Evolutionary conservation across 371 early-diverging fungal species (phyloP).

Genomic region (Rhizopus arrhizus): DNA sequence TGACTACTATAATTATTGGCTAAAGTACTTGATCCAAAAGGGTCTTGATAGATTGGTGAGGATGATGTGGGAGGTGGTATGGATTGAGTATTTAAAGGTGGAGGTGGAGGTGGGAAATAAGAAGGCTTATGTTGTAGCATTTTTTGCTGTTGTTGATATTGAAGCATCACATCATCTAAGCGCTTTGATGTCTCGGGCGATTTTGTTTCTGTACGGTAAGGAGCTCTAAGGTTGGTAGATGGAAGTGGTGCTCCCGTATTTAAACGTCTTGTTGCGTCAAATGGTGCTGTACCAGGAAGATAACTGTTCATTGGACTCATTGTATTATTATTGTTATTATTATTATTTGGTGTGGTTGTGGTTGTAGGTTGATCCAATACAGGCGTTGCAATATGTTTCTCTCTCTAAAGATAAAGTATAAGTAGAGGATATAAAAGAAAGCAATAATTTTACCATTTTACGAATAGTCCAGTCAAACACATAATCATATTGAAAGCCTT

Average conservation of each 20-base stretch:
- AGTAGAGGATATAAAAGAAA: not conserved
- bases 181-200: slow-evolving; percentile 53
- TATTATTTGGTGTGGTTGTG: not conserved
- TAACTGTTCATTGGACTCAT: slow-evolving; percentile 16
- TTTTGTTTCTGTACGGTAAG: slow-evolving; percentile 46
- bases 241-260: slow-evolving; percentile 37
- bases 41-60: slow-evolving; percentile 10
- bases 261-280: slow-evolving; percentile 20
- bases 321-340: too few species aligned
- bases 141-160: slow-evolving; percentile 53
- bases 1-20: slow-evolving; percentile 25
- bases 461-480: slow-evolving; percentile 96
- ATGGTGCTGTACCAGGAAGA: slow-evolving; percentile 14
- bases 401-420: slow-evolving; percentile 22
- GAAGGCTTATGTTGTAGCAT: slow-evolving; percentile 37
- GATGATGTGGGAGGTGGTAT: slow-evolving; percentile 19
- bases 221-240: slow-evolving; percentile 27
- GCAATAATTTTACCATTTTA: slow-evolving; percentile 44
- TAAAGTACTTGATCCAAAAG: not conserved
- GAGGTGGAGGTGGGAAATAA: slow-evolving; percentile 12
- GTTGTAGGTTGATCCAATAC: not conserved
- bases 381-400: slow-evolving; percentile 25
- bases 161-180: slow-evolving; percentile 56
- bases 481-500: slow-evolving; percentile 96
- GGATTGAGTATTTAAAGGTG: not conserved